Base-by-base conservation (phyloP, 2,329 filamentous ascomycete genomes). In the Alternaria sp. region DNA sequence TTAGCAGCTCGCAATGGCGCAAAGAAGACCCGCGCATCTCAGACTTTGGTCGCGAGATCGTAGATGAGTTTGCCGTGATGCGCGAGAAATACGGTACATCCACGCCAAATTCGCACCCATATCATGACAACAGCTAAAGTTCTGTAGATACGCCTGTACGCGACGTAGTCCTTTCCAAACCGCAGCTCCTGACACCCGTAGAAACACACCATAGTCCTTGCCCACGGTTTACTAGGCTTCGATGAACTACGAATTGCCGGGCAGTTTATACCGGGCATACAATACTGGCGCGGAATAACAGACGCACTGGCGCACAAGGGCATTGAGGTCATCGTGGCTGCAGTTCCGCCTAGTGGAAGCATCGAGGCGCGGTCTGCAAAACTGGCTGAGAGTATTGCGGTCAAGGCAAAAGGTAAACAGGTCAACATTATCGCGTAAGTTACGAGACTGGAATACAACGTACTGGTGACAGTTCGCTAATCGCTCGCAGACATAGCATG, bases 191-290 rank as follows among this genome's bases (percentile, higher is more conserved):
- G 36, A 71, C 42, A 34, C 7, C 7, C 18, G 16, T 47, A 78
- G 42, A 85, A 85, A 70, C 73, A 88, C 67, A 85, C 87, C 2
- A 84, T 89, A 53, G 83, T 89, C 49, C 84, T 89, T 9, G 87
- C 87, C 5, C 87, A 89, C 75, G 87, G 87, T n/a, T 80, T 89
- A 11, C 78, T 89, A 20, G 87, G 87, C n/a, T 89, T 89, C 72
- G 86, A 88, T 65, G 86, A 89, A 70, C 74, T 89, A 9, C 85
- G 81, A 16, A 78, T 87, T 5, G 85, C 81, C 3, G 86, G 87
- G 1, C 75, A 76, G 12, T 78, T 80, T 38, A 73, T 88, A 6
- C 87, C 87, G 0, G 85, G 86, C 0, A 80, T 89, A 22, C 83
- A 87, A 54, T 89, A 89, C 71, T 89, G 87, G 87, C 83, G 87